Base-by-base conservation (phyloP, 345 rosid genomes). In the Isatis tinctoria region DNA sequence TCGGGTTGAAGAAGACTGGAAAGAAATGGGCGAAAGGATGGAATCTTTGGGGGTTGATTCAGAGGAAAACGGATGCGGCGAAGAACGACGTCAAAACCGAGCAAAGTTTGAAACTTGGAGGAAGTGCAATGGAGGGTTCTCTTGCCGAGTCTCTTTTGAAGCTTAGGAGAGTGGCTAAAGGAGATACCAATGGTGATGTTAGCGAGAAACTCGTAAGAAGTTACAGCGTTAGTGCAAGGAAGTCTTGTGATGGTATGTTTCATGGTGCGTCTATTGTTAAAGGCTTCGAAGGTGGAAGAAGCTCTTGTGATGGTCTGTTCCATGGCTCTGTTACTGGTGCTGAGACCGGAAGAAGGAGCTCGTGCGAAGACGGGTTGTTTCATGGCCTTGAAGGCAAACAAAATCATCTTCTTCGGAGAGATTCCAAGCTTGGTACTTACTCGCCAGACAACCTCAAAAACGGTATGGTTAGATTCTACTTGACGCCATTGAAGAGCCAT, bases 21-120 rank as follows among this genome's bases (percentile, higher is more conserved):
- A 77, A 66, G 59, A 77, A 57, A 66, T 77, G 81, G 75, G 3
- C 66, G 39, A 54, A 85, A 62, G 63, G 83, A 54, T 89, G 87
- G 93, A 92, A 75, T 40, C 78, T 90, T 37, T 90, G 92, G 92
- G 95, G 96, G 36, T 78, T 92, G 64, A 45, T 63, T 79, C 60
- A 74, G 33, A 82, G 87, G 84, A 76, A 81, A 67, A 75, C 72
- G 2, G 84, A 75, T 51, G 28, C 49, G 6, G 69, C 77, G 67
- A 77, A 83, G 76, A 82, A 63, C 14, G 84, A 76, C 10, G 68
- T 62, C 65, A 81, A 78, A 54, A 60, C 69, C 10, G 83, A 73
- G 14, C 63, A 73, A 62, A 73, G 74, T 67, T 61, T 67, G 78
- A 67, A 78, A 68, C 49, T 35, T 72, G 81, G 79, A 49, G 87